These are phyloP conservation scores for Piper betle DNA, from an alignment of 164 flowering plant genomes.

Conservation along the genomic window DNA sequence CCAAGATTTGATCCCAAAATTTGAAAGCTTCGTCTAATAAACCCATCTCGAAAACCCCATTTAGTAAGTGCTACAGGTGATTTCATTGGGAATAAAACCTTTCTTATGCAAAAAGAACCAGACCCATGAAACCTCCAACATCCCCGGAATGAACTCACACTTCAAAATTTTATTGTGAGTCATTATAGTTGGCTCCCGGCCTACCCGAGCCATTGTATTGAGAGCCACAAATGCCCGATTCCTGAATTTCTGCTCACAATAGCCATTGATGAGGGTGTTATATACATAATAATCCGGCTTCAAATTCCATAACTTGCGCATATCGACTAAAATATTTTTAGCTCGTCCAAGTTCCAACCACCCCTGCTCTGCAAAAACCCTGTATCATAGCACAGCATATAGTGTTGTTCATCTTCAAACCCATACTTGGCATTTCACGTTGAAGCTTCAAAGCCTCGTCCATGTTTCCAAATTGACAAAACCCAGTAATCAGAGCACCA, in stretches of 20 bases:
- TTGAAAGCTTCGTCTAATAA: constrained; percentile 37
- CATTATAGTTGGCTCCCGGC: constrained; percentile 39
- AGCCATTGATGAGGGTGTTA: constrained; percentile 59
- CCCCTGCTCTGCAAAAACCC: constrained; percentile 66
- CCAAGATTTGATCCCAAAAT: constrained; percentile 52
- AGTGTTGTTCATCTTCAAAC: constrained; percentile 45
- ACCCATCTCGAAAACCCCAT: constrained; percentile 53
- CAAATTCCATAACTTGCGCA: constrained; percentile 32
- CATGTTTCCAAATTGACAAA: constrained; percentile 50
- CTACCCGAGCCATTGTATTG: constrained; percentile 41
- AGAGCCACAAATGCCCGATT: constrained; percentile 46
- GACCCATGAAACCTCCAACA: constrained; percentile 42
- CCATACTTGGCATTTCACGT: constrained; percentile 49
- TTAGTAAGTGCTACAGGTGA: constrained; percentile 62
- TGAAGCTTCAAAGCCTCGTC: constrained; percentile 60
- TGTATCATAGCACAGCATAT: constrained; percentile 65
- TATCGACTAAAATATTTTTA: constrained; percentile 25
- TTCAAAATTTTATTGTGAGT: constrained; percentile 76
- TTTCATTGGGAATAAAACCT: constrained; percentile 51
- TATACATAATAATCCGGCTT: constrained; percentile 68
- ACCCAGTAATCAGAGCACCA: constrained; percentile 65
- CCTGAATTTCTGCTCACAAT: constrained; percentile 36
- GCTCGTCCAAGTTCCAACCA: constrained; percentile 30
- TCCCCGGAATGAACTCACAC: constrained; percentile 43
- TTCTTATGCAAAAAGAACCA: constrained; percentile 64